Evolutionary conservation across 1,284 basidiomycete species (phyloP), one percentile per base, ranked within the genome.

Genomic region (Puccinia coronata): DNA sequence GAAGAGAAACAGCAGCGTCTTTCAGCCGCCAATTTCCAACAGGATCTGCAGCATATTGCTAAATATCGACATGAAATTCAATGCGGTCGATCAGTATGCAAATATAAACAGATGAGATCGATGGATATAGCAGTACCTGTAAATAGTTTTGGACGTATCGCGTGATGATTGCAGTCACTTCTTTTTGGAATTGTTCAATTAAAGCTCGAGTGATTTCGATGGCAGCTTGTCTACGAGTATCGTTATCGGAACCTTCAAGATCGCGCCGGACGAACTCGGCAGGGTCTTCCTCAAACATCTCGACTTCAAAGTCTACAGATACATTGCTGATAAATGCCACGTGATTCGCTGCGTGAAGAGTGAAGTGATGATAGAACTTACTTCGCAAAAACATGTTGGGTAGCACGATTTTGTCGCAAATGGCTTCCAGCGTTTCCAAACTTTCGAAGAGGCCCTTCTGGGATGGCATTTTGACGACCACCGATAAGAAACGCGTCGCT

Each of bases 211-310:
- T 90, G 47, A 99, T 94, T 85, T 98, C 95, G 0, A 92, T 93
- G 0, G 95, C 96, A 0, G 96, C 93, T 83, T 96, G 94, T 57
- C 97, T 89, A 36, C 96, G 90, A 0, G 95, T 98, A 70, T 92
- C 89, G 72, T 87, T 88, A 47, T 87, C 87, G 18, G 91, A 88
- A 41, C 89, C 88, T n/a, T 92, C 91, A 20, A 99, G 88, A 86
- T 98, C 96, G 41, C 94, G 89, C 25, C 95, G 91, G 83, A 99
- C 94, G 86, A 93, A 99, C 85, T 98, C 96, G 69, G 96, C 90
- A 0, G 96, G 96, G 84, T 98, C 95, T 83, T 99, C 96, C 87
- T 98, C 95, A 85, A 99, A 98, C 87, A 96, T 92, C 85, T 99
- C 96, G 82, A 96, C 90, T 83, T 98, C 96, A 83, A 95, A 92